A percentile compares a stretch with the other conserved stretches of the same genome.
phyloP scores from a whole-genome alignment of 805 yeast species.

The Wickerhamomyces strasburgensis region DNA sequence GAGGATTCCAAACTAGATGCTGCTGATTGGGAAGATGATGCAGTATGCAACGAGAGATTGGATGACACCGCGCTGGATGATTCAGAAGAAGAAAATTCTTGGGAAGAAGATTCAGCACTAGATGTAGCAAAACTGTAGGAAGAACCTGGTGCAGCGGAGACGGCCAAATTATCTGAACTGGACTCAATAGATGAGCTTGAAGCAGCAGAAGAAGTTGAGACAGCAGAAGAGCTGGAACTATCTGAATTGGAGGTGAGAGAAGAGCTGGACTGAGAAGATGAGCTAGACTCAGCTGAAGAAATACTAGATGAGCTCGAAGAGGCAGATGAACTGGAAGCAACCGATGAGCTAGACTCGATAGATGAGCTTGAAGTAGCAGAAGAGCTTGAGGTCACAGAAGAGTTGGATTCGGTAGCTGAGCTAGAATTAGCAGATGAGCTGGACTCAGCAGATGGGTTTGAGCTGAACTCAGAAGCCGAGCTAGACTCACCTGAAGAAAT shows the following conservation, averaged over 20 bases:
- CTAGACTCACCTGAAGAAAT: background rate
- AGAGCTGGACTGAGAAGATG: slow-evolving; percentile 2
- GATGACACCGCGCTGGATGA: no score
- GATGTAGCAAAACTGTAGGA: no score
- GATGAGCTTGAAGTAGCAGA: background rate
- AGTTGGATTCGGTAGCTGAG: no score
- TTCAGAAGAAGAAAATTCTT: no score
- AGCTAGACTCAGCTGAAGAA: background rate
- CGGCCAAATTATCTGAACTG: no score
- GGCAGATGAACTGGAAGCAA: slow-evolving; percentile 1
- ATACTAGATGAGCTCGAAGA: slow-evolving; percentile 2
- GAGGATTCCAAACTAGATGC: no score
- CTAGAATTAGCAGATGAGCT: slow-evolving; percentile 3
- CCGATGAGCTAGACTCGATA: background rate
- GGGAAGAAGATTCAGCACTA: no score
- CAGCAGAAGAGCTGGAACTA: background rate
- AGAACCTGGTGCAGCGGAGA: no score
- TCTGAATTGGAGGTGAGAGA: background rate
- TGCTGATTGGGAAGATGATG: no score
- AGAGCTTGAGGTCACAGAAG: slow-evolving; percentile 1
- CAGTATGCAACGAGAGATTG: no score
- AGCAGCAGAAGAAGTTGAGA: background rate
- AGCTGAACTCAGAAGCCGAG: background rate
- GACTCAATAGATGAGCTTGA: background rate
- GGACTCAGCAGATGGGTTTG: slow-evolving; percentile 1